Conservation (phyloP, 192 early-diverging fungal genomes). For the Entophlyctis luteolus region DNA sequence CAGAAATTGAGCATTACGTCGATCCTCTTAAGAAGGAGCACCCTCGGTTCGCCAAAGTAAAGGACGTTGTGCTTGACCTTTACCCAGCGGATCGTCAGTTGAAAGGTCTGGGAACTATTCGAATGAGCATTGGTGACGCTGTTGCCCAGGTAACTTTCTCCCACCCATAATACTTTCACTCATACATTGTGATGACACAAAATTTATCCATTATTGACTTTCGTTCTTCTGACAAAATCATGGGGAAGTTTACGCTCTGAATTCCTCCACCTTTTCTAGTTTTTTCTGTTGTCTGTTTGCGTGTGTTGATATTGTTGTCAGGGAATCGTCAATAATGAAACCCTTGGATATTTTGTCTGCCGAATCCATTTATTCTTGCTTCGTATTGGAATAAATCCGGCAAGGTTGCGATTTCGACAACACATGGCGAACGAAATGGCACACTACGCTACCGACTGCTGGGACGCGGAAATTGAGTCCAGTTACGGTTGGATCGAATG, state of each 20-base stretch:
- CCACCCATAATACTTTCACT: constrained; percentile 13
- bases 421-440: constrained; percentile 99
- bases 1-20: constrained; percentile 98
- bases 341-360: constrained; percentile 96
- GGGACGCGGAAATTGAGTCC: constrained; percentile 96
- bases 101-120: constrained; percentile 66
- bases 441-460: constrained; percentile 91
- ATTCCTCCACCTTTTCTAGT: too few species aligned
- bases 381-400: constrained; percentile 82
- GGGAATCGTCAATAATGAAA: constrained; percentile 91
- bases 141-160: constrained; percentile 66
- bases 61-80: constrained; percentile 70
- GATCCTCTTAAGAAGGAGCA: constrained; percentile 92
- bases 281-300: too few species aligned
- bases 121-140: constrained; percentile 87
- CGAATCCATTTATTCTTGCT: constrained; percentile 89
- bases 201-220: constrained; percentile 20
- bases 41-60: constrained; percentile 81
- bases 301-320: constrained; percentile 26
- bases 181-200: constrained; percentile 24
- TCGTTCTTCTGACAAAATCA: constrained; percentile 23
- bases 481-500: constrained; percentile 99
- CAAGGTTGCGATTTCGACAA: constrained; percentile 90
- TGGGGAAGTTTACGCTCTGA: too few species aligned
- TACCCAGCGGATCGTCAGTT: constrained; percentile 76